Base-by-base conservation (phyloP, 192 early-diverging fungal genomes). In the Coemansia sp. region DNA sequence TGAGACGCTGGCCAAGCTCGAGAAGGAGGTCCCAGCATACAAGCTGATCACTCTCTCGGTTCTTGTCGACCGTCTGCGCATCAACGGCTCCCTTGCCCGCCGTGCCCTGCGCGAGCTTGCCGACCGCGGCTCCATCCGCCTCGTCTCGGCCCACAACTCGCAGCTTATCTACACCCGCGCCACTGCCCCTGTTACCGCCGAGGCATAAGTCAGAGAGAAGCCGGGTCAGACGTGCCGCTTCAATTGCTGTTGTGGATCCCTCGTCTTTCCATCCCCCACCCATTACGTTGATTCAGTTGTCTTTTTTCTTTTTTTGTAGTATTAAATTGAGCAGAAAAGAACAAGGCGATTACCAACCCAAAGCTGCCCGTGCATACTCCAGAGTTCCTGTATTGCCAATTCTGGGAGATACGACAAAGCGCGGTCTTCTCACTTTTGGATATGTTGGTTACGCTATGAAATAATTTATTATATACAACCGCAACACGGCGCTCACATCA, bases 11-110 rank as follows among this genome's bases (percentile, higher is more conserved):
- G 97, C 98, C 75, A 96, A 95, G 89, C 89, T 99, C 53, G 92
- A 92, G 88, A 99, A 99, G 94, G 98, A 99, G 87, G 97, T 96
- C 14, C 98, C 95, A 70, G 93, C 96, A 79, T 99, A 98, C 92
- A 98, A 98, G 89, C 90, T 99, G 84, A 93, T 99, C 75, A 95
- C 96, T 13, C 96, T 94, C 69, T 96, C 97, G 65, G 93, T 98
- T 64, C 88, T 99, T 64, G 96, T 98, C 65, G 98, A 99, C 88
- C 94, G 98, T 84, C 92, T 98, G 77, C 89, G 91, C 72, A 89
- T 99, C 83, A 97, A 96, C 89, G 98, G 93, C 74, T 98, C 96
- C 48, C 87, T 99, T 58, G 98, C 98, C 64, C 93, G 98, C 74
- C 79, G 88, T 70, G 96, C 96, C 76, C 90, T 99, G 87, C 88